Evolutionary conservation across 768 basidiomycete species (phyloP), one percentile per base, ranked within the genome.

Genomic region (Hericium rajendrae): DNA sequence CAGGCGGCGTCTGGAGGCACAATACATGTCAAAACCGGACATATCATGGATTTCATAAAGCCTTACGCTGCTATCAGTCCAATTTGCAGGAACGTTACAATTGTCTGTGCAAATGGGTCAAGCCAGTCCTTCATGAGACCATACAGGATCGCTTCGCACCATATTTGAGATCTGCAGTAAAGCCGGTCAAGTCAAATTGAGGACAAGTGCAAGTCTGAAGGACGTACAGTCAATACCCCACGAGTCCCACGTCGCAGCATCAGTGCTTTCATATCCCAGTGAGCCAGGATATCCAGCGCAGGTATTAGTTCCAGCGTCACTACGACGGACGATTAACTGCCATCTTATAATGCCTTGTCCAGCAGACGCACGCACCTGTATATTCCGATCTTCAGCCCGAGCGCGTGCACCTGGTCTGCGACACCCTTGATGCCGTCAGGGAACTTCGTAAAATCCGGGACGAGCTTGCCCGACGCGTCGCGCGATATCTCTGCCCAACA

Each of bases 211-310:
- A 54, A 54, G 6, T 32, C 32, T 22, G 12, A 26, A 26, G n/a
- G 2, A 58, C 66, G 57, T 48, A 70, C 70, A 81, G 59, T 82
- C 81, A 43, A 83, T 72, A 6, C 77, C 78, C 81, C 81, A 83
- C 26, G 71, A 72, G 54, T 63, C 70, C 62, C 77, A 83, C 5
- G 80, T 80, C 20, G 72, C 67, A 1, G 80, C 81, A 65, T 82
- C 81, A 38, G 76, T 67, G 11, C 52, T 60, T 61, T 83, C 81
- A 51, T 71, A 69, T 13, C 77, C 78, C 12, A 82, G 65, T 2
- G 80, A 82, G n/a, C 73, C 80, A n/a, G 81, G 80, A 62, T 64
- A 82, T 24, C 78, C 78, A 26, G 78, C 73, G 55, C 81, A 82
- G 3, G 80, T 82, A 6, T 66, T 63, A 0, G 74, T 78, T 2